Percentiles rank a stretch among this genome's conserved stretches.
These are phyloP conservation scores for Flagelloscypha sp. DNA, from an alignment of 768 basidiomycete species.

Conservation along the genomic window DNA sequence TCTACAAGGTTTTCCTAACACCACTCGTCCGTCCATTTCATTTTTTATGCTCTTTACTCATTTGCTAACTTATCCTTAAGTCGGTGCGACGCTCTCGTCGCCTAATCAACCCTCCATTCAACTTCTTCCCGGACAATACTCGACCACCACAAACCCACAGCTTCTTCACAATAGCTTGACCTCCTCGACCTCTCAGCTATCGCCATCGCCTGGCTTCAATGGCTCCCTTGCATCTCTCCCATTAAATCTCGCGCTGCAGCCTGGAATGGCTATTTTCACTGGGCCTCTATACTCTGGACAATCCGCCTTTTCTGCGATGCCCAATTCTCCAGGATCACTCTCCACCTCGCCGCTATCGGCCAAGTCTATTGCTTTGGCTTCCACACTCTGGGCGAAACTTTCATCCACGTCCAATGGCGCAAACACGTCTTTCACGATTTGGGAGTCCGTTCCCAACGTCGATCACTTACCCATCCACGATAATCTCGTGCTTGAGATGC, in stretches of 20 bases:
- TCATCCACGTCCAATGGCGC: slow-evolving; percentile 47
- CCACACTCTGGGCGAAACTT: slow-evolving; percentile 63
- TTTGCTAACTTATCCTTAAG: slow-evolving; percentile 28
- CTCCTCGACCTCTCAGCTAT: slow-evolving; percentile 50
- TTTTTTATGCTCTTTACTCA: neutral
- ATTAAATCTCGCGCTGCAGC: slow-evolving; percentile 55
- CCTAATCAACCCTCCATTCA: slow-evolving; percentile 42
- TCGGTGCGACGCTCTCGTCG: slow-evolving; percentile 60
- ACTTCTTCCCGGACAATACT: slow-evolving; percentile 73
- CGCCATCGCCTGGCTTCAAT: slow-evolving; percentile 55
- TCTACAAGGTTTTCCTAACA: slow-evolving; percentile 70
- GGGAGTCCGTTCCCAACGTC: slow-evolving; percentile 73
- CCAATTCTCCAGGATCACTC: slow-evolving; percentile 39
- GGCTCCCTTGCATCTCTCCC: slow-evolving; percentile 53
- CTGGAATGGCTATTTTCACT: slow-evolving; percentile 63
- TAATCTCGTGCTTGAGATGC: slow-evolving; percentile 53
- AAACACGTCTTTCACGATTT: slow-evolving; percentile 61
- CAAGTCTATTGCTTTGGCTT: slow-evolving; percentile 59
- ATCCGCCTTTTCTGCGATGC: slow-evolving; percentile 49
- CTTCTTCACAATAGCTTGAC: slow-evolving; percentile 62
- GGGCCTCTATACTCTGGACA: slow-evolving; percentile 57
- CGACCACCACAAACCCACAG: slow-evolving; percentile 61
- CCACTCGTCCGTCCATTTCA: slow-evolving; percentile 44
- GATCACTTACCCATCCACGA: slow-evolving; percentile 53
- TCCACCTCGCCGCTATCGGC: slow-evolving; percentile 42